Conservation (phyloP, 257 asterid species). For the Orobanche coerulescens region DNA sequence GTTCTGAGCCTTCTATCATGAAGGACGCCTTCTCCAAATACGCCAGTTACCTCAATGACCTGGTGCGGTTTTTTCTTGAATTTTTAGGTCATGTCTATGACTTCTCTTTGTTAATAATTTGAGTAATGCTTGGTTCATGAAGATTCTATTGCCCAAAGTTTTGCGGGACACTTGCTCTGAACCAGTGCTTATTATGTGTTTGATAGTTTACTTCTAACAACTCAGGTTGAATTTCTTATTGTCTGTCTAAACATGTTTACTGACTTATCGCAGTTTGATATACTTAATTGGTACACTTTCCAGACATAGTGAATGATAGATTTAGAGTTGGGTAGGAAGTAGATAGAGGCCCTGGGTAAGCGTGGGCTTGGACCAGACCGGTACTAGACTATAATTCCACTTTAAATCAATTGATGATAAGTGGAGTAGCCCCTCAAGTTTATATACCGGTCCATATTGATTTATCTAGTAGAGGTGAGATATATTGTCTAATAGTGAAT, state of each 20-base stretch:
- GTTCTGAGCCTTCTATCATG: constrained; percentile 40
- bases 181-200: constrained; percentile 8
- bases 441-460: too few species aligned
- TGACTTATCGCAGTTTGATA: not conserved
- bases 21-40: constrained; percentile 58
- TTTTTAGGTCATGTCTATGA: not conserved
- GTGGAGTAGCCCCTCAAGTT: too few species aligned
- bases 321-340: too few species aligned
- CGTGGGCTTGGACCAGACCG: too few species aligned
- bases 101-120: not conserved
- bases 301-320: not conserved
- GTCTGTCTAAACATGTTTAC: not conserved
- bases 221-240: not conserved
- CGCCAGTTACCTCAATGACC: constrained; percentile 63
- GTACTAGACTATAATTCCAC: too few species aligned
- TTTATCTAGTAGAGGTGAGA: too few species aligned
- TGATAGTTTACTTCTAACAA: not conserved
- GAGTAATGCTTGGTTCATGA: not conserved
- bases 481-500: too few species aligned
- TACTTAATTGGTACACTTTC: not conserved
- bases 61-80: constrained; percentile 26
- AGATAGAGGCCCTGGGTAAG: too few species aligned
- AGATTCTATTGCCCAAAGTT: not conserved
- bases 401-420: too few species aligned
- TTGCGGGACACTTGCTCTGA: not conserved